Evolutionary conservation across 2,329 filamentous ascomycete species (phyloP), one percentile per base, ranked within the genome.

Genomic region (Erysiphe pulchra): DNA sequence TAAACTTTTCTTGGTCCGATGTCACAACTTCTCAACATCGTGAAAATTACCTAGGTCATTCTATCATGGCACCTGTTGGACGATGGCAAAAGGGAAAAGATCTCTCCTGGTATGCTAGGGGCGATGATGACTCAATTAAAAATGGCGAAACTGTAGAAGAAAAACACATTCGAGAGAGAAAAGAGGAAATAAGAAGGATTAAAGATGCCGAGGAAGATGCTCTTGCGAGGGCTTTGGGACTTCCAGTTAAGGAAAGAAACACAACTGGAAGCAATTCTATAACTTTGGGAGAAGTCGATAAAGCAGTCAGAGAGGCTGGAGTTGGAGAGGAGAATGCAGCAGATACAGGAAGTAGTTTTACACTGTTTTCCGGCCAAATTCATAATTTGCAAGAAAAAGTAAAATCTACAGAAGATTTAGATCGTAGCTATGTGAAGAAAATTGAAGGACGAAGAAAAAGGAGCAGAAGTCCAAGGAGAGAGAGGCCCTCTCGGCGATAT

Each of bases 1-100:
- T 80, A 62, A 85, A 94, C 61, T 98, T 98, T 66, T 86, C 78
- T 63, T 95, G 90, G 90, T 81, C 87, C 52, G 85, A 94, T 54
- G 87, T 98, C 57, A 79, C 87, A 59, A 75, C 69, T 52, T 92
- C 85, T n/a, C 65, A 71, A 18, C 86, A 93, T 57, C 85, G 90
- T 61, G 86, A 98, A 62, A 93, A 77, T 56, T 78, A 80, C 59
- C 71, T 83, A 9, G 78, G 78, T 45, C 78, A 82, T 60, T 80
- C 75, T 16, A 60, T 83, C 43, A 82, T 79, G 73, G 78, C 78
- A 7, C 75, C 77, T 0, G 78, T 82, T 2, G 78, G 78, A 6
- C 73, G 78, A 46, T 83, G 78, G 78, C 75, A 80, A 55, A 74
- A 79, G 55, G 69, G 70, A 44, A 70, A 68, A 45, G 63, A 54